Evolutionary conservation across 1,139 yeast species (phyloP).

Genomic region (Yamadazyma triangularis): DNA sequence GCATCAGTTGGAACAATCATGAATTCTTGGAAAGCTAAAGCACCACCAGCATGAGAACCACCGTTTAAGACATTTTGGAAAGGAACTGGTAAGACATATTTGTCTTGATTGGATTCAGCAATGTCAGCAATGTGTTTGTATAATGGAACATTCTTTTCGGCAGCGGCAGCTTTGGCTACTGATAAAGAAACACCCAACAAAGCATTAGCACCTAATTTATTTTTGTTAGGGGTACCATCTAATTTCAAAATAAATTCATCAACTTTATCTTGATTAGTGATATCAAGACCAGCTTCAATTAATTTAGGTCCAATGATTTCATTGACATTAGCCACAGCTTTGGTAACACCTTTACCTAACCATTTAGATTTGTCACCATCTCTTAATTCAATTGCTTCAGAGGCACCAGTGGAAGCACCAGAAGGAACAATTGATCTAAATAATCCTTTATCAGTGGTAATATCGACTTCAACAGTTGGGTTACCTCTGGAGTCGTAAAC

Average conservation of each 20-base stretch:
- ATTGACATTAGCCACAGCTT: conserved; percentile 85
- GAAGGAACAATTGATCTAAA: conserved; percentile 89
- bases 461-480: conserved; percentile 90
- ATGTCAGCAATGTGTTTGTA: conserved; percentile 73
- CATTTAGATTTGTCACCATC: conserved; percentile 85
- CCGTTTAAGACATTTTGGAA: conserved; percentile 94
- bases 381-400: conserved; percentile 87
- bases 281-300: conserved; percentile 59
- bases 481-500: conserved; percentile 95
- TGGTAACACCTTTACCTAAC: conserved; percentile 86
- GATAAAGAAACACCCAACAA: conserved; percentile 85
- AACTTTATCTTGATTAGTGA: conserved; percentile 66
- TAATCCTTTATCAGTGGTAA: conserved; percentile 73
- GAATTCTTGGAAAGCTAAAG: conserved; percentile 91
- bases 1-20: conserved; percentile 91
- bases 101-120: conserved; percentile 51
- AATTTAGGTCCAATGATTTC: conserved; percentile 78
- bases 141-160: conserved; percentile 74
- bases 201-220: conserved; percentile 88
- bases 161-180: conserved; percentile 86
- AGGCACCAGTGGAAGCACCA: conserved; percentile 88
- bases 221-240: conserved; percentile 86
- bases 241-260: conserved; percentile 67
- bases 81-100: conserved; percentile 83
- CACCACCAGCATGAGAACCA: conserved; percentile 97